Conservation (phyloP, 176 grass and related monocot species). For the Aegilops longissima region DNA sequence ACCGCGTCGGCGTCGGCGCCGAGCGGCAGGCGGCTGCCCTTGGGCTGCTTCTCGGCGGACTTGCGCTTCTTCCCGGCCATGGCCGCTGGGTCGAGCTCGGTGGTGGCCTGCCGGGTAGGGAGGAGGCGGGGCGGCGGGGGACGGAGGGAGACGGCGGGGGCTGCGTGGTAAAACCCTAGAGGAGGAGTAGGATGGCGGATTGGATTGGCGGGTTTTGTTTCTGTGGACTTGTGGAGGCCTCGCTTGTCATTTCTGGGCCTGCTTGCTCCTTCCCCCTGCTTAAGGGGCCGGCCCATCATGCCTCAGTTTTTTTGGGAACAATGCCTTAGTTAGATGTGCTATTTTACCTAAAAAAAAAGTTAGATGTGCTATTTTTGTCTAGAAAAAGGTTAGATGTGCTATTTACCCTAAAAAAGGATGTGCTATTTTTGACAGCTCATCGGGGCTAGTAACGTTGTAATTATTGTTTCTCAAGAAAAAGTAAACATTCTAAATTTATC, state of each 20-base stretch:
- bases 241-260: neutral
- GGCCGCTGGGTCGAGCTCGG: neutral
- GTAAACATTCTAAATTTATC: too few relatives aligned
- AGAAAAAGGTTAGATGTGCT: too few relatives aligned
- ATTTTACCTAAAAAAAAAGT: too few relatives aligned
- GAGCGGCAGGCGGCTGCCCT: slow-evolving; percentile 48
- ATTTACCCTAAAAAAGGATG: too few relatives aligned
- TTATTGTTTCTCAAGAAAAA: too few relatives aligned
- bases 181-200: neutral
- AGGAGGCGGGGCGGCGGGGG: neutral
- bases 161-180: slow-evolving; percentile 37
- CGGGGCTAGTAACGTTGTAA: too few relatives aligned
- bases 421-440: too few relatives aligned
- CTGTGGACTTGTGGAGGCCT: too few relatives aligned
- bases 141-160: neutral
- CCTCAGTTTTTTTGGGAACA: neutral
- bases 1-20: slow-evolving; percentile 54
- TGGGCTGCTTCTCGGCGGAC: slow-evolving; percentile 34
- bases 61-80: slow-evolving; percentile 89
- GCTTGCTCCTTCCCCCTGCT: neutral
- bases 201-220: slow-evolving; percentile 5
- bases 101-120: neutral
- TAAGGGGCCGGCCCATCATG: neutral
- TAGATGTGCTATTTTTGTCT: too few relatives aligned
- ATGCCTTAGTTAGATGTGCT: too few relatives aligned